phyloP scores from a whole-genome alignment of 1,284 basidiomycete genomes.

The Rhodotorula sp. region DNA sequence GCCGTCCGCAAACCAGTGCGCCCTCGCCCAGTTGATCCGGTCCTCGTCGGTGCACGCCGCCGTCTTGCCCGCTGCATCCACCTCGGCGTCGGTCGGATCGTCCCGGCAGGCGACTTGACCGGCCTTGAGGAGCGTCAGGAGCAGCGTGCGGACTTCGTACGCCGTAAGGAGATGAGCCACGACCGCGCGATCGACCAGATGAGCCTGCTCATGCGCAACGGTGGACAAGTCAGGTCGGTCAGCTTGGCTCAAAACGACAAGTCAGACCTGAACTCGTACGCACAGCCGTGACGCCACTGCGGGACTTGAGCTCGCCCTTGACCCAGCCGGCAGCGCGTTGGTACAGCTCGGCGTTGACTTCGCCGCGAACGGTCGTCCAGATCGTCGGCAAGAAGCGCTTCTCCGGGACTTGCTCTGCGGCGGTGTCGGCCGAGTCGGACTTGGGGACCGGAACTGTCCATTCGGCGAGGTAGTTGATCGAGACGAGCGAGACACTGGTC shows the following conservation, averaged over 20 bases:
- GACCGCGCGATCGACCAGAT: neutral
- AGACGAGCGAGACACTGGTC: constrained; percentile 5
- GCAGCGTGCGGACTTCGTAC: constrained; percentile 12
- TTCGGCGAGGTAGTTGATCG: constrained; percentile 54
- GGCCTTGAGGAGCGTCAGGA: constrained; percentile 8
- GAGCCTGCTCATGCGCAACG: neutral
- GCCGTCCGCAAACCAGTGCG: too few relatives aligned
- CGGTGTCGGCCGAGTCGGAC: neutral
- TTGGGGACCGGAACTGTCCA: constrained; percentile 66
- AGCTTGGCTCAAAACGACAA: neutral
- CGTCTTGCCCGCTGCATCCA: neutral
- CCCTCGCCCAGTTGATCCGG: too few relatives aligned
- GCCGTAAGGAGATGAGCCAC: constrained; percentile 1
- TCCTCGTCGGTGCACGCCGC: neutral
- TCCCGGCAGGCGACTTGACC: constrained; percentile 3
- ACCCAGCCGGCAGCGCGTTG: constrained; percentile 15
- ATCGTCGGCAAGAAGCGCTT: constrained; percentile 12
- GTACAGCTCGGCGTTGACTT: constrained; percentile 15
- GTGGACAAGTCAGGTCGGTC: neutral
- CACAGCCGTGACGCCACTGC: constrained; percentile 5
- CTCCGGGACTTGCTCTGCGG: neutral
- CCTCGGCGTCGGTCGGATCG: neutral
- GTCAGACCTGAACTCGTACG: neutral
- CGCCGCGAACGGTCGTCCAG: constrained; percentile 19
- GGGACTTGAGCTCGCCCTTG: constrained; percentile 13